Evolutionary conservation across 2,329 filamentous ascomycete genomes (phyloP), one percentile per base, ranked within the genome.

Genomic region (Fusarium multiceps): DNA sequence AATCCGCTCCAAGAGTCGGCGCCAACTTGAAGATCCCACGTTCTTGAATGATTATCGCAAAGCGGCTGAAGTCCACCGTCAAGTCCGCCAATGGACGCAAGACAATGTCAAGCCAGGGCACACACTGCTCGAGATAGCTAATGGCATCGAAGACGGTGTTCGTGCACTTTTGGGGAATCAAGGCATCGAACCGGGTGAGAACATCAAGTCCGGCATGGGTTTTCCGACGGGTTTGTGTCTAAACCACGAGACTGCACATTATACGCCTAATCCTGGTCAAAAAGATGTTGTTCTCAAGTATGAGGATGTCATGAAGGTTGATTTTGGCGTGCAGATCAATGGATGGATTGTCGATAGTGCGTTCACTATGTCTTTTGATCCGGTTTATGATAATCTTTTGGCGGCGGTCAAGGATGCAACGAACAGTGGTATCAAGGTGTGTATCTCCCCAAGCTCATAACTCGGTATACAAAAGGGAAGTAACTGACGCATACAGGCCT

Each of bases 171-270:
- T 91, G 14, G 92, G 90, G 0, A 92, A 96, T 75, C 86, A 87
- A 71, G 93, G 92, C 2, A 80, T 94, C 23, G 87, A 92, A 67
- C 89, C 92, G 63, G 93, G 93, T 2, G 92, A 94, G 69, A 88
- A 88, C 59, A 83, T 94, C 68, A 88, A 89, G 75, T 90, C 89
- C 25, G 93, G 93, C 34, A 90, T 95, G 86, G 93, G 91, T 1
- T 96, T 96, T 79, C 93, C 93, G 2, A 94, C 92, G 3, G 93
- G 93, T 54, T 82, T 96, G 45, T 93, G 90, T 76, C 85, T 96
- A 69, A 94, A 96, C 79, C 87, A 94, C 75, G 91, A 90, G 64
- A 92, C 92, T 1, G 93, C 93, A 2, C 93, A 96, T 80, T 96
- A 91, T 78, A 93, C 90, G 6, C 93, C 93, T 1, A 96, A 95